Conservation (phyloP, 768 basidiomycete species). For the Boletellus sp. region DNA sequence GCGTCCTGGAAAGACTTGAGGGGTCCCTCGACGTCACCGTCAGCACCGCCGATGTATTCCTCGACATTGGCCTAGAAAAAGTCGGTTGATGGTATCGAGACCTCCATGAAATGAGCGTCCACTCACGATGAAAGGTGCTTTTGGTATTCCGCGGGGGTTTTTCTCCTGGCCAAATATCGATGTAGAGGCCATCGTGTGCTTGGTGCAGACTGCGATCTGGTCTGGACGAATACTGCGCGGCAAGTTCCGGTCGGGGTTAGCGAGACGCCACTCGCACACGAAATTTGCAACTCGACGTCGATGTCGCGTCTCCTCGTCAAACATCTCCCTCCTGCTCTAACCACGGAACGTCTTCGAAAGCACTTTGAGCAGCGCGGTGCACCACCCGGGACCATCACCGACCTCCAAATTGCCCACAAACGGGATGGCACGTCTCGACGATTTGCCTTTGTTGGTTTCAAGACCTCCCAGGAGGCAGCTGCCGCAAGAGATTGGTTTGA, state of each 20-base stretch:
- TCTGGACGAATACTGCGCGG: conserved; percentile 8
- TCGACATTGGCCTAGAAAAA: conserved; percentile 73
- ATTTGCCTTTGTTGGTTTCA: conserved; percentile 93
- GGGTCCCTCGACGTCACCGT: conserved; percentile 72
- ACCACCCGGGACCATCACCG: conserved; percentile 74
- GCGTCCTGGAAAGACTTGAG: conserved; percentile 87
- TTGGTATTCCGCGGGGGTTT: conserved; percentile 91
- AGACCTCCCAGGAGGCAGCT: conserved; percentile 68
- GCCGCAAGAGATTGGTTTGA: conserved; percentile 82
- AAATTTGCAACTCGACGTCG: not conserved
- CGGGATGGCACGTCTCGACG: conserved; percentile 75
- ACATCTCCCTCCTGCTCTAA: conserved; percentile 69
- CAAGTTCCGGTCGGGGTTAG: conserved; percentile 24
- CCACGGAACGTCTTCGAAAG: conserved; percentile 57
- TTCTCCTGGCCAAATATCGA: conserved; percentile 43
- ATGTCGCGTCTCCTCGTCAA: conserved; percentile 88
- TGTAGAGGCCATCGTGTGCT: conserved; percentile 19
- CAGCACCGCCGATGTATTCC: conserved; percentile 75
- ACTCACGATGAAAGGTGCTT: conserved; percentile 90
- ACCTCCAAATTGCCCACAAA: conserved; percentile 77
- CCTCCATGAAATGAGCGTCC: not conserved
- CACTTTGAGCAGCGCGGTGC: conserved; percentile 63
- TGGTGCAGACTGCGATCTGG: no score
- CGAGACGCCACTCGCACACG: no score
- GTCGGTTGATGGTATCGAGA: not conserved